These are phyloP conservation scores for Fusarium palustre DNA, from an alignment of 2,329 filamentous ascomycete species.

Conservation along the genomic window DNA sequence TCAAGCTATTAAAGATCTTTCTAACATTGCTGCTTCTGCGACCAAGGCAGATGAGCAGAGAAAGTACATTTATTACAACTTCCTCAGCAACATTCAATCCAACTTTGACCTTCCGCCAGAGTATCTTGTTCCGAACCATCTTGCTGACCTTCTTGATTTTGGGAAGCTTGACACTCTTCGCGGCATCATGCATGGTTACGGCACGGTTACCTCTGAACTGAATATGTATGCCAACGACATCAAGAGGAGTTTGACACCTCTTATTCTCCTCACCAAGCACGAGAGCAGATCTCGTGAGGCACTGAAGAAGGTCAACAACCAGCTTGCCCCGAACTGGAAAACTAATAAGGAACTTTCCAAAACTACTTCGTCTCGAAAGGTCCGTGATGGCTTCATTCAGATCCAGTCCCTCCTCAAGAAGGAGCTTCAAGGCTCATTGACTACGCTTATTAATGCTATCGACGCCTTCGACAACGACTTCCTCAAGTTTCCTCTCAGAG, in stretches of 20 bases:
- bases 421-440: constrained; percentile 1
- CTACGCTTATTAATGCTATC: constrained; percentile 5
- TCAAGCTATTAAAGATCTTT: constrained; percentile 16
- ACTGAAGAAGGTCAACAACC: constrained; percentile 9
- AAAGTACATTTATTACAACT: constrained; percentile 22
- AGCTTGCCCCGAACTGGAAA: constrained; percentile 33
- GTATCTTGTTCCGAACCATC: not conserved
- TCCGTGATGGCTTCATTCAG: constrained; percentile 29
- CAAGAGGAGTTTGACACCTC: constrained; percentile 9
- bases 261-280: constrained; percentile 25
- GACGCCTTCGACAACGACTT: constrained; percentile 26
- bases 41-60: constrained; percentile 7
- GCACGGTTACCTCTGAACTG: constrained; percentile 10
- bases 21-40: constrained; percentile 1
- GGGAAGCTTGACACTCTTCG: constrained; percentile 6
- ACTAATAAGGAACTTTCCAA: constrained; percentile 31
- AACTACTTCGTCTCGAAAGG: constrained; percentile 20
- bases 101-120: not conserved
- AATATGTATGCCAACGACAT: constrained; percentile 20
- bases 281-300: not conserved
- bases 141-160: not conserved
- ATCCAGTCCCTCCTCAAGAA: constrained; percentile 15
- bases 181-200: constrained; percentile 26
- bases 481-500: constrained; percentile 18
- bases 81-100: constrained; percentile 7